phyloP scores from a whole-genome alignment of 2,329 filamentous ascomycete genomes.

The Fusarium caatingaense region DNA sequence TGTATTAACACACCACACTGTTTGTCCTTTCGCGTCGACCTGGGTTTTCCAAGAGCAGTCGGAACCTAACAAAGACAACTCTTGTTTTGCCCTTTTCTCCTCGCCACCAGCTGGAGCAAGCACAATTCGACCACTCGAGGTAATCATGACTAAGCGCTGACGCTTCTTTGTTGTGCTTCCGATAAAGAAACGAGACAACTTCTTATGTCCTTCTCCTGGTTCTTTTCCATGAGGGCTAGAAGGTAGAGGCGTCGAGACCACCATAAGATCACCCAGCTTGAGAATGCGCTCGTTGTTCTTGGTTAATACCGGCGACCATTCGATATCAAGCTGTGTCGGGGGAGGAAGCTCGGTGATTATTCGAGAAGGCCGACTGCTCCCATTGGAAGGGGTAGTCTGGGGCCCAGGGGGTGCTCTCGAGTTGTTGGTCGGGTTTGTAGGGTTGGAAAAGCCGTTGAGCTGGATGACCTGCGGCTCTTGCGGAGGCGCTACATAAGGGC shows the following conservation, averaged over 20 bases:
- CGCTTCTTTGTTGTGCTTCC: constrained; percentile 92
- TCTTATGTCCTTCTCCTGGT: constrained; percentile 81
- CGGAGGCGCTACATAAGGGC: constrained; percentile 81
- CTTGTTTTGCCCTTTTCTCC: constrained; percentile 94
- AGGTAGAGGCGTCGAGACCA: constrained; percentile 80
- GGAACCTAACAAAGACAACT: constrained; percentile 82
- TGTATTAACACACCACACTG: constrained; percentile 90
- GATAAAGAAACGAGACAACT: constrained; percentile 93
- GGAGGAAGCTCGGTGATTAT: constrained; percentile 96
- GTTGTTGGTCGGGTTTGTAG: constrained; percentile 49
- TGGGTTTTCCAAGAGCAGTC: constrained; percentile 84
- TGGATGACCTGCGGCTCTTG: constrained; percentile 81
- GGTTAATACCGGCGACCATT: constrained; percentile 96
- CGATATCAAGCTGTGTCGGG: constrained; percentile 96
- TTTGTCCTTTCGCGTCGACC: constrained; percentile 86
- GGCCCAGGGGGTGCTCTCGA: constrained; percentile 52
- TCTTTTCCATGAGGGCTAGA: constrained; percentile 79
- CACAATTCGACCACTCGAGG: constrained; percentile 88
- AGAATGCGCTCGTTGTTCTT: constrained; percentile 92
- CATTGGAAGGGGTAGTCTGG: constrained; percentile 55
- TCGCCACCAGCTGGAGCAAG: constrained; percentile 92
- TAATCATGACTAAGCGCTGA: constrained; percentile 93
- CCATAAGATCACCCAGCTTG: constrained; percentile 90
- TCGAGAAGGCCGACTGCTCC: constrained; percentile 72
- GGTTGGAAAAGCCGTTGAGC: constrained; percentile 67